A percentile compares a stretch with the other conserved stretches of the same genome.
Evolutionary conservation across 2,329 filamentous ascomycete genomes (phyloP).

Genomic region (Sarocladium brachiariae): DNA sequence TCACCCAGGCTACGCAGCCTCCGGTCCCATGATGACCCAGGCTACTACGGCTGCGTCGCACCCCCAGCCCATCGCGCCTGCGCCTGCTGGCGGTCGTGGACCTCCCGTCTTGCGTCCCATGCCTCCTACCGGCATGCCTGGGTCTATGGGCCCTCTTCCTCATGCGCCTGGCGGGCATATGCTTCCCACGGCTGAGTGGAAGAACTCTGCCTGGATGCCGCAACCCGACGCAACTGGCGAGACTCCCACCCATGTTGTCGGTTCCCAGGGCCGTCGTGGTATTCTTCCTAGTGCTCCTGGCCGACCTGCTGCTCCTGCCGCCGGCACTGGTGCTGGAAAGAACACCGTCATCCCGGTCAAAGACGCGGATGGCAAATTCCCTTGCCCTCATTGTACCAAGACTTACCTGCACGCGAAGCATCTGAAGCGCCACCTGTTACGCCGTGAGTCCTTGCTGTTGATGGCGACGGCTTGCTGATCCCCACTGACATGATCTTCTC

Average conservation of each 20-base stretch:
- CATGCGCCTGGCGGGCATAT: slow-evolving; percentile 5
- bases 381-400: slow-evolving; percentile 96
- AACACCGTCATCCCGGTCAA: slow-evolving; percentile 83
- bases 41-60: slow-evolving; percentile 60
- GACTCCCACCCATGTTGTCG: slow-evolving; percentile 84
- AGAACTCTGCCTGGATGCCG: slow-evolving; percentile 31
- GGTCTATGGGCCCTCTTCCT: slow-evolving; percentile 3
- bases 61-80: slow-evolving; percentile 70
- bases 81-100: slow-evolving; percentile 50
- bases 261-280: slow-evolving; percentile 85
- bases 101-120: slow-evolving; percentile 62
- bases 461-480: slow-evolving; percentile 20
- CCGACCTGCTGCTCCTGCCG: slow-evolving; percentile 67
- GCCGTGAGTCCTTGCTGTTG: slow-evolving; percentile 63
- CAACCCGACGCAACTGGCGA: slow-evolving; percentile 40
- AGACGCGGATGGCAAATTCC: slow-evolving; percentile 96
- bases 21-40: slow-evolving; percentile 58
- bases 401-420: slow-evolving; percentile 97
- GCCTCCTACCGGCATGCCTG: slow-evolving; percentile 53
- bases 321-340: slow-evolving; percentile 64
- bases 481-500: slow-evolving; percentile 20
- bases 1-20: slow-evolving; percentile 47
- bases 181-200: slow-evolving; percentile 6
- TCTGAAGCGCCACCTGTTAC: slow-evolving; percentile 87
- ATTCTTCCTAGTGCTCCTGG: slow-evolving; percentile 89